phyloP scores from a whole-genome alignment of 352 stramenopile genomes.

The Phytophthora pistaciae region DNA sequence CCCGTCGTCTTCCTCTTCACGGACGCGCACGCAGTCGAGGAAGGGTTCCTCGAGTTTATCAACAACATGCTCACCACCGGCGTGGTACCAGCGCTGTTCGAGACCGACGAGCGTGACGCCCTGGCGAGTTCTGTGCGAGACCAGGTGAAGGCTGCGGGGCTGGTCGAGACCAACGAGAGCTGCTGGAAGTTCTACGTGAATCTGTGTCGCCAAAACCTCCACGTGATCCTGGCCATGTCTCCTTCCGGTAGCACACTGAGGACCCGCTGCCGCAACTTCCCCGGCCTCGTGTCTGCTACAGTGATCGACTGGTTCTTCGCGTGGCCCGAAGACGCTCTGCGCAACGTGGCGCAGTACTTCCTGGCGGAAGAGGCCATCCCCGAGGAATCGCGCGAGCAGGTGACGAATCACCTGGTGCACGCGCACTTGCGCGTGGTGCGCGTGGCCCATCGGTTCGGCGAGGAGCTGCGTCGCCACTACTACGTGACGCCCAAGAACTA shows the following conservation, averaged over 20 bases:
- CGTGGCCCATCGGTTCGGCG: conserved; percentile 91
- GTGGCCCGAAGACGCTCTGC: conserved; percentile 94
- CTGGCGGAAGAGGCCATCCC: conserved; percentile 92
- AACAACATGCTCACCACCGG: conserved; percentile 98
- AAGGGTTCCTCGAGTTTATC: conserved; percentile 97
- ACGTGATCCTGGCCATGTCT: conserved; percentile 96
- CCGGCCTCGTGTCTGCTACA: conserved; percentile 92
- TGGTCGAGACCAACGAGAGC: conserved; percentile 94
- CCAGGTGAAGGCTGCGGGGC: conserved; percentile 88
- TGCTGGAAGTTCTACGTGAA: conserved; percentile 96
- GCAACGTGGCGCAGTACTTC: conserved; percentile 95
- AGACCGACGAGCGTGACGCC: conserved; percentile 92
- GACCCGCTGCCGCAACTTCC: conserved; percentile 96
- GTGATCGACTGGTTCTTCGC: conserved; percentile 98
- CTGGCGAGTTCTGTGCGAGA: conserved; percentile 86
- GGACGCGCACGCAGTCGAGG: conserved; percentile 95
- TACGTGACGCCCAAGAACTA: conserved; percentile 99
- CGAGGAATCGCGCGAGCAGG: conserved; percentile 82
- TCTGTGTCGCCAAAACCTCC: conserved; percentile 94
- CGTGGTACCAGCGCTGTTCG: conserved; percentile 94
- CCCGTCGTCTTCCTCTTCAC: conserved; percentile 97
- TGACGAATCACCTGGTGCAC: conserved; percentile 92
- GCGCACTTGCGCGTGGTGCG: conserved; percentile 93
- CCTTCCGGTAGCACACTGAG: conserved; percentile 94
- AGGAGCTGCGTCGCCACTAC: conserved; percentile 94